Evolutionary conservation across 345 rosid genomes (phyloP).

Genomic region (Alliaria petiolata): DNA sequence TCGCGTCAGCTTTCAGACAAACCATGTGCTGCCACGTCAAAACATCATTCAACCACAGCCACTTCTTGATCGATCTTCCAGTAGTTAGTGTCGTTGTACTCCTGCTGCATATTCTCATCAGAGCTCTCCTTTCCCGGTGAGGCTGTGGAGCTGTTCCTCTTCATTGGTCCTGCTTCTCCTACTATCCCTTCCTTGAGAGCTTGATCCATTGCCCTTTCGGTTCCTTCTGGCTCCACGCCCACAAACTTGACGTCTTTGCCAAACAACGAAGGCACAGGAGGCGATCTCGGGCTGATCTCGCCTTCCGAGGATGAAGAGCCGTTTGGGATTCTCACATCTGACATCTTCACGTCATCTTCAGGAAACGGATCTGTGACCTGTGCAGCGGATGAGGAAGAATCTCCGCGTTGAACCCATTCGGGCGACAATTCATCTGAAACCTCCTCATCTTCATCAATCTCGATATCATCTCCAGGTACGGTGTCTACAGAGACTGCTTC

Average conservation of each 20-base stretch:
- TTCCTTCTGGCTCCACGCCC: constrained; percentile 86
- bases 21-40: not conserved
- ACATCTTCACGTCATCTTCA: constrained; percentile 31
- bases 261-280: constrained; percentile 63
- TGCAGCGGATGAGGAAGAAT: constrained; percentile 44
- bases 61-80: constrained; percentile 95
- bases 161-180: constrained; percentile 89
- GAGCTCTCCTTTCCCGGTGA: constrained; percentile 52
- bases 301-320: constrained; percentile 34
- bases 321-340: constrained; percentile 41
- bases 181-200: constrained; percentile 95
- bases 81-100: constrained; percentile 89
- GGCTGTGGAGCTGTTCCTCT: constrained; percentile 51
- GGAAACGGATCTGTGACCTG: constrained; percentile 35
- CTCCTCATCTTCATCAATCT: constrained; percentile 63
- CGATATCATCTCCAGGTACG: constrained; percentile 3
- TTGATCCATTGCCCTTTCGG: constrained; percentile 96
- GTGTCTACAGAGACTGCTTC: constrained; percentile 26
- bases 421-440: constrained; percentile 51
- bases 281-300: constrained; percentile 39
- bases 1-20: constrained; percentile 16
- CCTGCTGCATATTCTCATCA: constrained; percentile 62
- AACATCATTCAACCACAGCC: constrained; percentile 62
- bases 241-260: constrained; percentile 94
- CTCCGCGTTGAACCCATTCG: constrained; percentile 80